Conservation (phyloP, 176 grass and related monocot species). For the Phragmites australis region DNA sequence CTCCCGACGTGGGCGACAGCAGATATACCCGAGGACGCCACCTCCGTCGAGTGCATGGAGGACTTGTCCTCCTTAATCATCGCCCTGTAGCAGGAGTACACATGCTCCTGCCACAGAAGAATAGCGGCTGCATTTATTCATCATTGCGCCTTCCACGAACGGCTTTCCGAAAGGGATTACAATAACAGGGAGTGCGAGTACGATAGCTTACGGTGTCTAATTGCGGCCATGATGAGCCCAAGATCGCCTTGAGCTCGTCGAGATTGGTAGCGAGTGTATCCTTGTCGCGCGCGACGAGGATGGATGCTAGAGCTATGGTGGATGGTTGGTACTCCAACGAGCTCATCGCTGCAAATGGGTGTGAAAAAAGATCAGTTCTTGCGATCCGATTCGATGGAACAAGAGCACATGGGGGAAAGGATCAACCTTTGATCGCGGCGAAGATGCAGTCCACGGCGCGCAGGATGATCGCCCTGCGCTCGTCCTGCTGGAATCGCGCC, state of each 20-base stretch:
- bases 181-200: background rate
- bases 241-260: constrained; percentile 55
- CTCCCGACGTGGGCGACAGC: constrained; percentile 39
- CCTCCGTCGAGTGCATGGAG: constrained; percentile 46
- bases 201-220: constrained; percentile 67
- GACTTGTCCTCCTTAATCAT: constrained; percentile 70
- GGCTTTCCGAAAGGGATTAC: constrained; percentile 19
- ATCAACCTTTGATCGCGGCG: constrained; percentile 57
- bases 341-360: constrained; percentile 58
- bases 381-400: background rate
- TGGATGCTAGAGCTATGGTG: constrained; percentile 63
- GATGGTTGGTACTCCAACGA: constrained; percentile 61
- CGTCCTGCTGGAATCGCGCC: constrained; percentile 47
- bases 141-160: constrained; percentile 44
- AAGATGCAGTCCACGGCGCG: constrained; percentile 62
- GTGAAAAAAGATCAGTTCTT: background rate
- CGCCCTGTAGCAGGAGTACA: constrained; percentile 88
- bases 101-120: constrained; percentile 67
- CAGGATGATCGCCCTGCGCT: constrained; percentile 42
- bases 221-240: constrained; percentile 48
- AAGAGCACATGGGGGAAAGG: background rate
- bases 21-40: constrained; percentile 50
- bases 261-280: constrained; percentile 40
- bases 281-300: constrained; percentile 49
- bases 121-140: constrained; percentile 53